Base-by-base conservation (phyloP, 305 asterid species). In the Fraxinus sp. region DNA sequence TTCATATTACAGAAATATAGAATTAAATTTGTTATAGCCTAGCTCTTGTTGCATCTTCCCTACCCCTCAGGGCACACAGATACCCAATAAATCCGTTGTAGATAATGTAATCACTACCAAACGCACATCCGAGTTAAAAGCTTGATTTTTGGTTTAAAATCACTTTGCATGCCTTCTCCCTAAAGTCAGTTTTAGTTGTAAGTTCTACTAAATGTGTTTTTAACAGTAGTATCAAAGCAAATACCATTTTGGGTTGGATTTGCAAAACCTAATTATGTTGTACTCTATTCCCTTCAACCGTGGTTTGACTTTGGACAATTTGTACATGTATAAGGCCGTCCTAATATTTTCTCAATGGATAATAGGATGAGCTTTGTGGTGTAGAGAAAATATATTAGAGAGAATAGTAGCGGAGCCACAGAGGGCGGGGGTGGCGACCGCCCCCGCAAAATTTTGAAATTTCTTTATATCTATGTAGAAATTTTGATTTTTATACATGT, bases 1-100 rank as follows among this genome's bases (percentile, higher is more conserved):
- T 70, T 84, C 26, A 77, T 73, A 46, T 84, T 55, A 46, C 41
- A 32, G 77, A 68, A 35, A 33, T 46, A 77, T 39, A 83, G 33
- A 77, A 2, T 80, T 7, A 6, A 22, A 11, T 59, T 39, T 52
- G 39, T 37, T 37, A 46, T 41, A 8, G 77, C 24, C 46, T 49
- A 49, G 59, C 59, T 49, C 59, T 49, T 49, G 59, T 49, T 49
- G 59, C 59, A 49, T 49, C 59, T 49, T n/a, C 59, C 6, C 20
- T n/a, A 49, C 59, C 59, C 20, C 20, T 16, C 59, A 16, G 20
- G 59, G 18, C 59, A 49, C 20, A 49, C 20, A 49, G 59, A 49
- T 1, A 13, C 59, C 59, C 20, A 49, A 49, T 59, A 59, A 1
- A 20, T 59, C 28, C 70, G 0, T 20, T 59, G 11, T 59, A 59